Base-by-base conservation (phyloP, 257 asterid genomes). In the Leptodermis oblonga region DNA sequence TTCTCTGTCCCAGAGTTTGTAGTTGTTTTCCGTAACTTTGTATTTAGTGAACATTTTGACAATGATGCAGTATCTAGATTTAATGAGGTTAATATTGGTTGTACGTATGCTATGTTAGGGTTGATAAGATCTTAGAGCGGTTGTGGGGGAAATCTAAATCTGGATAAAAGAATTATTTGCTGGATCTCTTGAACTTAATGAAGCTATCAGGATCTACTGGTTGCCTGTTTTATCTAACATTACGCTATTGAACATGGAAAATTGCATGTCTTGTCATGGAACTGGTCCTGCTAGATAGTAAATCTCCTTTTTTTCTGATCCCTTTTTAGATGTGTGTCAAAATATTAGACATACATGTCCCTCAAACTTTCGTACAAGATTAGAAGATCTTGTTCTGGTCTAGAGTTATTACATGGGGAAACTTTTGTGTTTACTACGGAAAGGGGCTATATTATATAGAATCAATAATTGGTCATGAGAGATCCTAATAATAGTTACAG, bases 21-120 rank as follows among this genome's bases (percentile, higher is more conserved):
- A 49, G 25, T 62, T 51, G 48, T 33, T 60, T 70, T 13, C 23
- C 51, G 11, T 55, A 5, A 39, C 53, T 71, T 71, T 28, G 15
- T 58, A 52, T 42, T 18, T 18, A 4, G 41, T 23, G 45, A 26
- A 37, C 23, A 25, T 71, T 62, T 71, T 14, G 25, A 15, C 60
- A 30, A 11, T 13, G 28, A 9, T 8, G 26, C 52, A 7, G 31
- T 34, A 46, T n/a, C 9, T 69, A 62, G 58, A 62, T 18, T 51
- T 25, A 52, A n/a, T 72, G 53, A 28, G 3, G 28, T 51, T 34
- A 53, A 33, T 63, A 15, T 20, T 22, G 65, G 7, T 20, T 63
- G 70, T 36, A 18, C 1, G 5, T 71, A 39, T 17, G 15, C 3
- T 55, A 26, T 37, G 20, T 22, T 25, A 5, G 23, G 41, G 33